phyloP scores from a whole-genome alignment of 306 rosid genomes.

The cucumber (Cucumis sativus) region Cucumber_9930_V3 NC_026661.2:16725501-16726000 shows the following conservation, averaged over 20 bases:
- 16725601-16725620: constrained; percentile 68
- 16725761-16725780: constrained; percentile 91
- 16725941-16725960: neutral
- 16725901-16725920: neutral
- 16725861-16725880: neutral
- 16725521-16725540: constrained; percentile 73
- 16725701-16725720: constrained; percentile 89
- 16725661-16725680: constrained; percentile 79
- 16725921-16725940: neutral
- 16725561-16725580: constrained; percentile 70
- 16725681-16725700: constrained; percentile 78
- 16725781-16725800: constrained; percentile 74
- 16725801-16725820: constrained; percentile 4
- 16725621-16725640: constrained; percentile 95
- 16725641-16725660: constrained; percentile 95
- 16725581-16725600: constrained; percentile 51
- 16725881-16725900: neutral
- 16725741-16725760: constrained; percentile 72
- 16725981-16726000: neutral
- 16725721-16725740: constrained; percentile 78
- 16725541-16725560: constrained; percentile 71
- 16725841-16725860: neutral
- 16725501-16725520: constrained; percentile 73
- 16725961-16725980: neutral
- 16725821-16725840: neutral